Percentiles rank a stretch among this genome's conserved stretches.
phyloP scores from a whole-genome alignment of 805 yeast species.

The Debaryomyces castellii region DNA sequence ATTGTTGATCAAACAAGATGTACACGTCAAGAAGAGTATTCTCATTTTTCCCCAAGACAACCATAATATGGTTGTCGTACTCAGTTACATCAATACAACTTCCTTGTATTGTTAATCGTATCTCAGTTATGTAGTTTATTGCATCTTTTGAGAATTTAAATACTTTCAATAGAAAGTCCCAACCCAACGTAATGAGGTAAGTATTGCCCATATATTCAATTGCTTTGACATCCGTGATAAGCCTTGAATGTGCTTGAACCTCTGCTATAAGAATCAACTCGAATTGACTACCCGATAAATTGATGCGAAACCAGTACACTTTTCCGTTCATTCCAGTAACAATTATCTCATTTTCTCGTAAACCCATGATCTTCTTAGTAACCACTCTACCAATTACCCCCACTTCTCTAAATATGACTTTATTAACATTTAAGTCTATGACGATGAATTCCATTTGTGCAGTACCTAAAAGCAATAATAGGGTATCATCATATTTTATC shows the following conservation, averaged over 20 bases:
- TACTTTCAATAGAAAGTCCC: constrained; percentile 51
- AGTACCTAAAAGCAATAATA: constrained; percentile 16
- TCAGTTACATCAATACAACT: constrained; percentile 46
- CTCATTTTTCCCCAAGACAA: constrained; percentile 60
- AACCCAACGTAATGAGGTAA: constrained; percentile 55
- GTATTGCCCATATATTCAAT: constrained; percentile 17
- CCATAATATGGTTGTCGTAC: constrained; percentile 28
- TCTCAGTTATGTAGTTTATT: constrained; percentile 12
- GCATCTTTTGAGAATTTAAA: constrained; percentile 23
- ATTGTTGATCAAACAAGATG: constrained; percentile 12
- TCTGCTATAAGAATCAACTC: constrained; percentile 10
- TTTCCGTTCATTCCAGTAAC: constrained; percentile 57
- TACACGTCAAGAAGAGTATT: constrained; percentile 56
- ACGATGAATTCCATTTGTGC: constrained; percentile 17
- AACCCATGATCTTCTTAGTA: constrained; percentile 34
- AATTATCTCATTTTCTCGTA: constrained; percentile 25
- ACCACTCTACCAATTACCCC: constrained; percentile 21
- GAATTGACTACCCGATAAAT: background rate
- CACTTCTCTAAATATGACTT: constrained; percentile 18
- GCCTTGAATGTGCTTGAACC: constrained; percentile 32
- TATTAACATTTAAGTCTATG: constrained; percentile 13
- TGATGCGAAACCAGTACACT: constrained; percentile 12
- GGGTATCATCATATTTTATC: constrained; percentile 9
- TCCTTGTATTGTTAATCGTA: constrained; percentile 50
- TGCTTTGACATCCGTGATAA: constrained; percentile 38